Base-by-base conservation (phyloP, 2,329 filamentous ascomycete species). In the Colletotrichum graminicola region DNA sequence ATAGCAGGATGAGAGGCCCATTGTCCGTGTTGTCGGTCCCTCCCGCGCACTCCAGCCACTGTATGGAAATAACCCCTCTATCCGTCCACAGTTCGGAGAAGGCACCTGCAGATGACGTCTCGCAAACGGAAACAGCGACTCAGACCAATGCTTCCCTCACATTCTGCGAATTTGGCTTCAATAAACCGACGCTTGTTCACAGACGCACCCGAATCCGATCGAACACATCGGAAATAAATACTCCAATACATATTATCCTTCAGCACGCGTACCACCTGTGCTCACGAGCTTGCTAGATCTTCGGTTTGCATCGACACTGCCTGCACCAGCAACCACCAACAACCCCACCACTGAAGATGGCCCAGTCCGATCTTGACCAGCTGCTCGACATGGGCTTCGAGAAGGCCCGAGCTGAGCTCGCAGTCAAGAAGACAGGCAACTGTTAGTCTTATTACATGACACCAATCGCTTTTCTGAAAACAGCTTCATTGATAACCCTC, bases 321-420 rank as follows among this genome's bases (percentile, higher is more conserved):
- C 49, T 29, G 29, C 29, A 29, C n/a, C 61, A 45, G 29, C 71
- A 77, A 67, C 73, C 64, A 43, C 73, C 63, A 51, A 66, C 43
- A 74, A 66, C 62, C 66, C 70, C 67, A 49, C 62, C 61, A 66
- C 55, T n/a, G 47, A 83, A 76, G 73, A 90, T 89, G 83, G 86
- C 87, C 74, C 83, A 87, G 73, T 86, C 88, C 55, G 90, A 92
- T 76, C 83, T 92, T 23, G 86, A 90, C 23, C 82, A 87, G 45
- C 83, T 93, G 76, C 79, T 92, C 74, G 90, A 92, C 63, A 92
- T 93, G 90, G 91, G 91, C 82, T 99, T 99, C 78, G 94, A 97
- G 74, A 89, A 90, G 77, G 90, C 94, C 77, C 91, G 93, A 75
- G 92, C 94, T 57, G 89, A 95, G 79, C 83, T 98, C 56, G 96